These are phyloP conservation scores for Globisporangium ultimum DNA, from an alignment of 352 stramenopile genomes.

Conservation along the genomic window DNA sequence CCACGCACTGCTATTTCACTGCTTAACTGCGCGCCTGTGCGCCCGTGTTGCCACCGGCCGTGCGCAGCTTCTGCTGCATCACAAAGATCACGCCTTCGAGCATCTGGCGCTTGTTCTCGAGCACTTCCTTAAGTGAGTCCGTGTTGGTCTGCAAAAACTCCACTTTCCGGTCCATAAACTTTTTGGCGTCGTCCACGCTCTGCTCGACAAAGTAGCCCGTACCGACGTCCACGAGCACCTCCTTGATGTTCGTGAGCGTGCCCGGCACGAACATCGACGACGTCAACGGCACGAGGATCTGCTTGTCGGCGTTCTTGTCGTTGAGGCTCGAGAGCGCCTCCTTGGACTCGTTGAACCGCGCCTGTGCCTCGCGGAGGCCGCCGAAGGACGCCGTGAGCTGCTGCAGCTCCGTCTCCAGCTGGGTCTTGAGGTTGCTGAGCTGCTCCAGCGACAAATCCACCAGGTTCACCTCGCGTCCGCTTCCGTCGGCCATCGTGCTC, in stretches of 20 bases:
- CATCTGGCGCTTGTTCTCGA: conserved; percentile 80
- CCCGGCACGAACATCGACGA: conserved; percentile 93
- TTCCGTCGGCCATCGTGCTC: conserved; percentile 35
- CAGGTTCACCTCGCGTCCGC: conserved; percentile 58
- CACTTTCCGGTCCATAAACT: conserved; percentile 91
- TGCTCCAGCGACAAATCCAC: conserved; percentile 91
- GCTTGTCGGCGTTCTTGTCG: conserved; percentile 54
- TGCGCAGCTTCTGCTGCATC: conserved; percentile 84
- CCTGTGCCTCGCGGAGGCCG: conserved; percentile 67
- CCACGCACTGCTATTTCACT: neutral
- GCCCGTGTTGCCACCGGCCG: conserved; percentile 7
- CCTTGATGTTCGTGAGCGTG: conserved; percentile 79
- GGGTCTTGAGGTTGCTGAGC: conserved; percentile 89
- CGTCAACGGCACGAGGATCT: conserved; percentile 94
- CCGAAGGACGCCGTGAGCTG: conserved; percentile 69
- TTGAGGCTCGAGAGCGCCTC: conserved; percentile 60
- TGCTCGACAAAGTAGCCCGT: conserved; percentile 96
- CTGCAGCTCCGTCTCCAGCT: conserved; percentile 84
- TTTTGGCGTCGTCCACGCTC: conserved; percentile 79
- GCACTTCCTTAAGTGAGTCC: conserved; percentile 89
- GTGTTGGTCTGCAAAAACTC: conserved; percentile 92
- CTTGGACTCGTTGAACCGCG: conserved; percentile 81
- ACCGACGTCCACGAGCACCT: conserved; percentile 93
- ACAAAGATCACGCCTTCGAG: conserved; percentile 76
- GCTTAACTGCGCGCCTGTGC: neutral